Evolutionary conservation across 2,329 filamentous ascomycete genomes (phyloP).

Genomic region (Didymella exigua): DNA sequence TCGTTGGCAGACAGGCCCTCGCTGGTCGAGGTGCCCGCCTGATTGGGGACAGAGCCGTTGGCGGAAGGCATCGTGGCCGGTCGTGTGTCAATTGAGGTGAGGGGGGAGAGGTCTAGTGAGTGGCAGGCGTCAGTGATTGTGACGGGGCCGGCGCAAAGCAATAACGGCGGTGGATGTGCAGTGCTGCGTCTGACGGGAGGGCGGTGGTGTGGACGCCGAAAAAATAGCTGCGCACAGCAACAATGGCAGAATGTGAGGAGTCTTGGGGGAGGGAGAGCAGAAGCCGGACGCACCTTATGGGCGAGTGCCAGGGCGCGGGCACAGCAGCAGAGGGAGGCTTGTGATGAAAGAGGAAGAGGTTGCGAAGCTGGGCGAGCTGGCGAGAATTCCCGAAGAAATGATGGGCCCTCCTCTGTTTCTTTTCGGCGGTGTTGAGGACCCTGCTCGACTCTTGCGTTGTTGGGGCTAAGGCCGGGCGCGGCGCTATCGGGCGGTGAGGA

Average conservation of each 20-base stretch:
- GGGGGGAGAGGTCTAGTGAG: conserved; percentile 13
- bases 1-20: conserved; percentile 79
- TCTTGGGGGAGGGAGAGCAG: conserved; percentile 11
- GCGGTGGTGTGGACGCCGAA: conserved; percentile 21
- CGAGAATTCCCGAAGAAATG: conserved; percentile 37
- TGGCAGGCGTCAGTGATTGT: conserved; percentile 23
- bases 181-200: conserved; percentile 35
- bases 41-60: conserved; percentile 41
- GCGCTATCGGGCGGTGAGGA: conserved; percentile 19
- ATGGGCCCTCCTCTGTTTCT: conserved; percentile 19
- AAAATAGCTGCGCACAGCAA: conserved; percentile 28
- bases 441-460: conserved; percentile 30
- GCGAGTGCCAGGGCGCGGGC: conserved; percentile 25
- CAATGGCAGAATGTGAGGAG: conserved; percentile 17
- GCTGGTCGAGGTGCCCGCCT: conserved; percentile 36
- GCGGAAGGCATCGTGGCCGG: conserved; percentile 53
- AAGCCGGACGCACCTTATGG: conserved; percentile 35
- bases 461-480: conserved; percentile 16
- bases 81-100: conserved; percentile 30
- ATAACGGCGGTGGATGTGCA: conserved; percentile 1
- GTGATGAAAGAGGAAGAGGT: conserved; percentile 35
- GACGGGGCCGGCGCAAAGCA: conserved; percentile 2
- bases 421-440: conserved; percentile 42
- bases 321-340: conserved; percentile 25
- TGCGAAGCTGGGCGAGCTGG: conserved; percentile 28